These are phyloP conservation scores for Cyberlindnera xishuangbannaensis DNA, from an alignment of 805 yeast genomes.

Conservation along the genomic window DNA sequence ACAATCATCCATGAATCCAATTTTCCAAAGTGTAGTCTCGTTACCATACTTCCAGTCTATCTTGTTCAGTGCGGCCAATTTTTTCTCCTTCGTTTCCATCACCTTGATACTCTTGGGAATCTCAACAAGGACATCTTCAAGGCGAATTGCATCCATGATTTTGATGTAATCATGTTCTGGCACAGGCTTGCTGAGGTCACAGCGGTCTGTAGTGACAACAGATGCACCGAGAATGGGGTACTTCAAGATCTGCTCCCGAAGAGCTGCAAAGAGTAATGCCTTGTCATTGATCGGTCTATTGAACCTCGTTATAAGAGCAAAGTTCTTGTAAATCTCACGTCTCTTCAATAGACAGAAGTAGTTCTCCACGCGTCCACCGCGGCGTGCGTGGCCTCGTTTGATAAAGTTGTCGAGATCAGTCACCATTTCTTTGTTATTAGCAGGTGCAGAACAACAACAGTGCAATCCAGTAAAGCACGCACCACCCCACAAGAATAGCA, in stretches of 20 bases:
- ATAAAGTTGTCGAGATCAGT: constrained; percentile 2
- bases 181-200: constrained; percentile 11
- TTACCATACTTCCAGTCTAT: constrained; percentile 13
- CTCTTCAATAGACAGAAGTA: constrained; percentile 18
- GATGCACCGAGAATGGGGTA: constrained; percentile 17
- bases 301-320: constrained; percentile 12
- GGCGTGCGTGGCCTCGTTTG: constrained; percentile 18
- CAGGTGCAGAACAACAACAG: too few species aligned
- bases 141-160: constrained; percentile 10
- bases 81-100: constrained; percentile 3
- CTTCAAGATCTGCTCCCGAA: constrained; percentile 10
- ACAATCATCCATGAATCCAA: constrained; percentile 12
- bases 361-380: constrained; percentile 21
- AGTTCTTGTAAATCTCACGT: constrained; percentile 17
- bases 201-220: constrained; percentile 15
- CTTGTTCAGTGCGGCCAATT: constrained; percentile 8
- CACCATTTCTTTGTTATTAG: too few species aligned
- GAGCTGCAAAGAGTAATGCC: constrained; percentile 5
- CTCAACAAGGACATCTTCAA: constrained; percentile 12
- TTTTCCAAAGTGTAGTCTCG: constrained; percentile 16
- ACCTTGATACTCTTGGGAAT: constrained; percentile 7
- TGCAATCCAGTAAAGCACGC: too few species aligned
- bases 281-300: constrained; percentile 7
- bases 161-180: constrained; percentile 18
- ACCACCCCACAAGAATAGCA: too few species aligned